These are phyloP conservation scores for Paramecium pentaurelia DNA, from an alignment of 73 alveolate genomes.

Conservation along the genomic window DNA sequence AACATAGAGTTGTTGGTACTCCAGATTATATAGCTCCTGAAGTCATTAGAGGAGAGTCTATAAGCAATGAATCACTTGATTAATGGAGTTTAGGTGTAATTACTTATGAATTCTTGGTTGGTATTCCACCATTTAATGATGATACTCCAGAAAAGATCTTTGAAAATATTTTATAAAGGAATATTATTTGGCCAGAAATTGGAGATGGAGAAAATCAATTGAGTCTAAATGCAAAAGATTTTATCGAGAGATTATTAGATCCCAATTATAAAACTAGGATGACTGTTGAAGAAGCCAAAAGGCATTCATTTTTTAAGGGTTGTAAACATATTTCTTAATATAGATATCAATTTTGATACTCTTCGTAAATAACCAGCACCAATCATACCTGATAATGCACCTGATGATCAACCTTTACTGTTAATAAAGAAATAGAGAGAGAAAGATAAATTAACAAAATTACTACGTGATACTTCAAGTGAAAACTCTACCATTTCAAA, in stretches of 20 bases:
- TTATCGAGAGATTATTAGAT: constrained; percentile 75
- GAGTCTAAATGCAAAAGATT: constrained; percentile 84
- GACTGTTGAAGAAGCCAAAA: constrained; percentile 79
- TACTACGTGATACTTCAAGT: constrained; percentile 48
- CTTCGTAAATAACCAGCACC: constrained; percentile 49
- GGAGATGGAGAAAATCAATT: constrained; percentile 72
- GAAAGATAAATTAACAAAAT: neutral
- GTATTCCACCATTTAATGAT: constrained; percentile 87
- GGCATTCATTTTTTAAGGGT: constrained; percentile 85
- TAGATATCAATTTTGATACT: constrained; percentile 63
- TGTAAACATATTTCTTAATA: neutral
- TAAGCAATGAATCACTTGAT: constrained; percentile 79
- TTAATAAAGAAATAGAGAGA: constrained; percentile 45
- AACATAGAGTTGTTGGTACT: constrained; percentile 86
- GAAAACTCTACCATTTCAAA: constrained; percentile 39
- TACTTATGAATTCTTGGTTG: constrained; percentile 87
- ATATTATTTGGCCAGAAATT: constrained; percentile 49
- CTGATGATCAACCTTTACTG: constrained; percentile 14
- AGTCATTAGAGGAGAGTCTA: constrained; percentile 78
- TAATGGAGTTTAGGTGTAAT: constrained; percentile 94
- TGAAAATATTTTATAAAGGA: constrained; percentile 63
- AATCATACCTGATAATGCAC: constrained; percentile 30
- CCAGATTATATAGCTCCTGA: constrained; percentile 97
- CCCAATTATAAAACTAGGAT: constrained; percentile 79
- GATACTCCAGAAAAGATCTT: constrained; percentile 71